These are phyloP conservation scores for Crithidia brevicula DNA, from an alignment of 208 protist species.

Conservation along the genomic window DNA sequence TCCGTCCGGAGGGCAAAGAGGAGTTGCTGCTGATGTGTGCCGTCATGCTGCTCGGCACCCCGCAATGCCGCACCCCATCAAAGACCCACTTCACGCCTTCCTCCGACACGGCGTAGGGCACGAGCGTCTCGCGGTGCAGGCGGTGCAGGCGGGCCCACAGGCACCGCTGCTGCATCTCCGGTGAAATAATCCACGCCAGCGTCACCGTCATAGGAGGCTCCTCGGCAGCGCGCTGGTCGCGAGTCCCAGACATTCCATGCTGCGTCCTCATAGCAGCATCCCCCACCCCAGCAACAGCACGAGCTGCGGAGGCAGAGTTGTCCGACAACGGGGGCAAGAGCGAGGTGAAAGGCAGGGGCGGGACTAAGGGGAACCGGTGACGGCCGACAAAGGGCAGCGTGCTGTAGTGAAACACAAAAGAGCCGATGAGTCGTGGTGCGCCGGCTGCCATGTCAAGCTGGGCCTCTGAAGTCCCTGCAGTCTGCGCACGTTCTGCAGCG, in stretches of 20 bases:
- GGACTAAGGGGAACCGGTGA: neutral
- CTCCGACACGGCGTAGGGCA: constrained; percentile 2
- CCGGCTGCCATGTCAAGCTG: neutral
- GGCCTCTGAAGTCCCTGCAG: too few relatives aligned
- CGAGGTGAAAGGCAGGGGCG: neutral
- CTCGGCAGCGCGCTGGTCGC: neutral
- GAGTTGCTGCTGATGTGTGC: neutral
- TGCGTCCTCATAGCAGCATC: neutral
- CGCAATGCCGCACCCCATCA: neutral
- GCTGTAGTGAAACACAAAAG: constrained; percentile 3
- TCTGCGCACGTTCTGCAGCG: too few relatives aligned
- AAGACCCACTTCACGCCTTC: constrained; percentile 1
- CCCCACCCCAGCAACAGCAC: neutral
- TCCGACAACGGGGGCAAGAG: too few relatives aligned
- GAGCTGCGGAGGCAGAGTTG: neutral
- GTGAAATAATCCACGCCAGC: constrained; percentile 2
- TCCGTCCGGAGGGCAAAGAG: neutral
- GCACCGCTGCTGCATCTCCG: constrained; percentile 4
- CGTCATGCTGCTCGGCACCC: neutral
- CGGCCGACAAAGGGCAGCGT: constrained; percentile 5
- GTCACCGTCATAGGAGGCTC: neutral
- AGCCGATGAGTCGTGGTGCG: constrained; percentile 1
- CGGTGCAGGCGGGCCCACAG: neutral
- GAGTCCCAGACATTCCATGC: neutral
- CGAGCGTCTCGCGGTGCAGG: neutral